Percentiles rank a stretch among this genome's conserved stretches.
Conservation (phyloP, 1,139 yeast species). For the Meyerozyma athensensis region DNA sequence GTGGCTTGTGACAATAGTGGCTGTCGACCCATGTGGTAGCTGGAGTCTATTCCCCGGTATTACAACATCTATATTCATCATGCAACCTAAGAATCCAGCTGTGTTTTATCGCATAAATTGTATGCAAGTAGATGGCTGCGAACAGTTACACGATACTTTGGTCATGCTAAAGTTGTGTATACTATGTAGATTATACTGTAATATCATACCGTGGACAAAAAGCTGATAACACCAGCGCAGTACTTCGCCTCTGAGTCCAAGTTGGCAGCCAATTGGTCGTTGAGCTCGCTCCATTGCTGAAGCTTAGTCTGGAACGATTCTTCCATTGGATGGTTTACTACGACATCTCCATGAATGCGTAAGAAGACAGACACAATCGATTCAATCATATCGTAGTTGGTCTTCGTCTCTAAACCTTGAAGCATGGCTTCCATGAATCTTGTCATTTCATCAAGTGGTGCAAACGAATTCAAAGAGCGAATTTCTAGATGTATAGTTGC, state of each 20-base stretch:
- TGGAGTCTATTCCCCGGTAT: background rate
- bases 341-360: conserved; percentile 77
- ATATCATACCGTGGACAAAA: conserved; percentile 40
- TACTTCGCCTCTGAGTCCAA: conserved; percentile 72
- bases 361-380: conserved; percentile 76
- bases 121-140: conserved; percentile 5
- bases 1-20: background rate
- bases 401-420: conserved; percentile 52
- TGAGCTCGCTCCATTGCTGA: conserved; percentile 45
- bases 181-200: background rate
- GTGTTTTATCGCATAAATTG: conserved; percentile 8
- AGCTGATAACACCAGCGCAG: conserved; percentile 76
- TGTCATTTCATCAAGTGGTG: conserved; percentile 61
- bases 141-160: conserved; percentile 1
- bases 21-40: conserved; percentile 1
- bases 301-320: conserved; percentile 39
- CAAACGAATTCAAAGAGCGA: conserved; percentile 64
- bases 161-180: background rate
- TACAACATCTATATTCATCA: conserved; percentile 7
- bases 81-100: background rate
- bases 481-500: conserved; percentile 81
- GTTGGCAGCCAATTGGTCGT: conserved; percentile 37
- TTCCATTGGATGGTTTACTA: conserved; percentile 45
- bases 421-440: conserved; percentile 63
- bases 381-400: conserved; percentile 65